Conservation (phyloP, 2,329 filamentous ascomycete genomes). For the Alternaria gaisen region DNA sequence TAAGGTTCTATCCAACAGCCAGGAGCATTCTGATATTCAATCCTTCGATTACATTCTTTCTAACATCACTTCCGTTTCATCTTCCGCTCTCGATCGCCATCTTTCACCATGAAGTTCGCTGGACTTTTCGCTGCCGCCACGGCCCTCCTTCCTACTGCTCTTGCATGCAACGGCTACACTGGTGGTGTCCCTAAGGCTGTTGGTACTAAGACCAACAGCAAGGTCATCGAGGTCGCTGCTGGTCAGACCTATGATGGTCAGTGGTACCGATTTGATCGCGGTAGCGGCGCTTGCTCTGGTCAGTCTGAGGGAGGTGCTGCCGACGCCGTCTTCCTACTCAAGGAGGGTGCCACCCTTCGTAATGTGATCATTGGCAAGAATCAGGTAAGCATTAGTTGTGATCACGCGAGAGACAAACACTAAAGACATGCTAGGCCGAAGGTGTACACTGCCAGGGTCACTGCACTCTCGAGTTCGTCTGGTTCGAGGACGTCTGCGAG, state of each 20-base stretch:
- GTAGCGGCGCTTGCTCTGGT: slow-evolving; percentile 35
- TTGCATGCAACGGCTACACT: slow-evolving; percentile 39
- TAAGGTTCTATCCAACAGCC: slow-evolving; percentile 9
- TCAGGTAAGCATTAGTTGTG: slow-evolving; percentile 33
- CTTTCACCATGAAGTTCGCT: slow-evolving; percentile 27
- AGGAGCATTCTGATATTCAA: slow-evolving; percentile 9
- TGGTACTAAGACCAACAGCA: slow-evolving; percentile 38
- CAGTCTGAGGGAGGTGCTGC: slow-evolving; percentile 30
- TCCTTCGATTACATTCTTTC: slow-evolving; percentile 1
- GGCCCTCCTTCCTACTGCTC: slow-evolving; percentile 30
- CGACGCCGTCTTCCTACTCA: slow-evolving; percentile 57
- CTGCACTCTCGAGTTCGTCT: slow-evolving; percentile 54
- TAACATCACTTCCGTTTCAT: not conserved
- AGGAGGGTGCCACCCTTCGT: slow-evolving; percentile 58
- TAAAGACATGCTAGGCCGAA: slow-evolving; percentile 46
- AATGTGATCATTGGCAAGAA: slow-evolving; percentile 64
- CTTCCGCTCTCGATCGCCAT: not conserved
- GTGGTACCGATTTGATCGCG: slow-evolving; percentile 40
- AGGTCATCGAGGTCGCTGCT: slow-evolving; percentile 35
- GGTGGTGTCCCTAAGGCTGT: slow-evolving; percentile 36
- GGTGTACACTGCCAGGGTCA: slow-evolving; percentile 61
- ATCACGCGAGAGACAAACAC: not conserved
- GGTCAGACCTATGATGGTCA: slow-evolving; percentile 34
- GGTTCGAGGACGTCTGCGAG: slow-evolving; percentile 55
- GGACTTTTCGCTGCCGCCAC: slow-evolving; percentile 22